Evolutionary conservation across 225 moss, liverwort and hornwort genomes (phyloP), one percentile per base, ranked within the genome.

Genomic region (Takakia lepidozioides): DNA sequence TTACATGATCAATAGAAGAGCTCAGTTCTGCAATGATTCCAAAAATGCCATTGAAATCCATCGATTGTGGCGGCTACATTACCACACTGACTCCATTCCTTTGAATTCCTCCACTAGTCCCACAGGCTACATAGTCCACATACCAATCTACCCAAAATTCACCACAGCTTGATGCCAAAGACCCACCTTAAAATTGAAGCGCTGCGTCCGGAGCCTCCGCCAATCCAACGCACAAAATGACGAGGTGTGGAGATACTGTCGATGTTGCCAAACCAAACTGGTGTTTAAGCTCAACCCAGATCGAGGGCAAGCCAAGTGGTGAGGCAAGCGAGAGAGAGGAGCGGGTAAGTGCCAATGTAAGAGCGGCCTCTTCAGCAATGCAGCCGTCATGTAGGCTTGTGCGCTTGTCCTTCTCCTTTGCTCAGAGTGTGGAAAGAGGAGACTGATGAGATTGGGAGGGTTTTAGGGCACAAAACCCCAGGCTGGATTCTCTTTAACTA

Each of bases 341-440:
- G 64, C 51, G 23, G 68, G 73, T 44, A 57, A 43, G 29, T 55
- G 63, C 45, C 45, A 46, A 51, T 73, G 67, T 49, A 68, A 52
- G 44, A 74, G 39, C 45, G 68, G 73, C 55, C 68, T 62, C 56
- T 63, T 58, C 53, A 68, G 43, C 35, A 59, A 45, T 47, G 54
- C 56, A 43, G 68, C 65, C 63, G 63, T 63, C 73, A 74, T 74
- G 62, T 68, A 68, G 45, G 18, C 43, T 9, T 5, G 20, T 21
- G 43, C n/a, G n/a, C n/a, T n/a, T n/a, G n/a, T n/a, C n/a, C n/a
- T n/a, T n/a, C n/a, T n/a, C n/a, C n/a, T n/a, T n/a, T n/a, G n/a
- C n/a, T n/a, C n/a, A n/a, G n/a, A n/a, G n/a, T n/a, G n/a, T n/a
- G n/a, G n/a, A n/a, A n/a, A n/a, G n/a, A n/a, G n/a, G n/a, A n/a